phyloP scores from a whole-genome alignment of 805 yeast species.

The Barnettozyma salicaria region DNA sequence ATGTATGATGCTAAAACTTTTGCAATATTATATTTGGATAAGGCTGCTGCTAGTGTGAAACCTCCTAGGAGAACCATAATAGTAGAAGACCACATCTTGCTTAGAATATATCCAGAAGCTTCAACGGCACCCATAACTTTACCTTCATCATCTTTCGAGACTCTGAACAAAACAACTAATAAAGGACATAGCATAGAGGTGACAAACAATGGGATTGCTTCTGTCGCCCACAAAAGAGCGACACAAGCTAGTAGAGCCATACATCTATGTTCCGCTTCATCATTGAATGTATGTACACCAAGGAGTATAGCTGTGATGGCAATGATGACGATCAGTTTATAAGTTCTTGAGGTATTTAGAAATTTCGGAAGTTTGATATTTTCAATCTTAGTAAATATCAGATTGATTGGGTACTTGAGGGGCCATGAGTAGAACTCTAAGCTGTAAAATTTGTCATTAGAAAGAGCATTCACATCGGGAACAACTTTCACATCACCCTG shows the following conservation, averaged over 20 bases:
- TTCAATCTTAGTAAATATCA: conserved; percentile 25
- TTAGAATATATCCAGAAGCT: conserved; percentile 63
- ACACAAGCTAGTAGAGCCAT: conserved; percentile 58
- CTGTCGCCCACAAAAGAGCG: conserved; percentile 90
- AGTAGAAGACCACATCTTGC: conserved; percentile 92
- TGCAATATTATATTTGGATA: conserved; percentile 85
- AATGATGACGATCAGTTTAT: conserved; percentile 43
- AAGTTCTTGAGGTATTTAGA: conserved; percentile 40
- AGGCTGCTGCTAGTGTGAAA: conserved; percentile 87
- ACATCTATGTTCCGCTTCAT: conserved; percentile 54
- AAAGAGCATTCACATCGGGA: conserved; percentile 29
- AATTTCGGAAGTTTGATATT: conserved; percentile 41
- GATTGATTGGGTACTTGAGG: conserved; percentile 27
- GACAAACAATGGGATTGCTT: conserved; percentile 87
- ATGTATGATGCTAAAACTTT: conserved; percentile 83
- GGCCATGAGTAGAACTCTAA: conserved; percentile 29
- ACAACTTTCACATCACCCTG: conserved; percentile 32
- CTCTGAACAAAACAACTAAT: conserved; percentile 63
- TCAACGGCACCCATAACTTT: conserved; percentile 55
- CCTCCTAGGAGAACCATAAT: conserved; percentile 88
- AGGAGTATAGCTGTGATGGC: conserved; percentile 48
- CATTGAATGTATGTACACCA: conserved; percentile 56
- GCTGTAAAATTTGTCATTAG: conserved; percentile 26
- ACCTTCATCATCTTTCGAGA: conserved; percentile 48
- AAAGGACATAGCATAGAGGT: conserved; percentile 83